Evolutionary conservation across 257 asterid genomes (phyloP).

Genomic region (Solanum chmielewskii): DNA sequence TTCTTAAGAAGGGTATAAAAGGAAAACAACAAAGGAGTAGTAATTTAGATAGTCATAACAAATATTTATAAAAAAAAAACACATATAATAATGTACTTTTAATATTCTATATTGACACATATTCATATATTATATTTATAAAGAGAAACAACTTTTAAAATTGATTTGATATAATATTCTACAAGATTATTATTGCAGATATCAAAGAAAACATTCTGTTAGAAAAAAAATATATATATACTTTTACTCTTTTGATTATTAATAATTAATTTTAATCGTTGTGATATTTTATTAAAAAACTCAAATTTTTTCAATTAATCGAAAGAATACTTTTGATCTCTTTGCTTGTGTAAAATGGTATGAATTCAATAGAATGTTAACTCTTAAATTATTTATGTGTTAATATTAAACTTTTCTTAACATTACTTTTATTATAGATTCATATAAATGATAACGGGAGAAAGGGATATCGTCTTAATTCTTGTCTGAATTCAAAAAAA

Average conservation of each 20-base stretch:
- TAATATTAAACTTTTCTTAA: no score
- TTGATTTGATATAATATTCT: not conserved
- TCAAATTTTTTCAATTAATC: not conserved
- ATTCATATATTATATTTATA: not conserved
- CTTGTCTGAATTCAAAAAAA: no score
- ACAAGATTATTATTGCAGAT: not conserved
- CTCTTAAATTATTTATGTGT: no score
- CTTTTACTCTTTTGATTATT: not conserved
- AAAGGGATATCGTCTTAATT: no score
- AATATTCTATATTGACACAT: not conserved
- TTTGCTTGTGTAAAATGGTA: no score
- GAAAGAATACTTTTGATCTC: not conserved
- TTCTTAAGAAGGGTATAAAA: no score
- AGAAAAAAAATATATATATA: not conserved
- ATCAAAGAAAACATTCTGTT: not conserved
- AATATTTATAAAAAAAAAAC: no score
- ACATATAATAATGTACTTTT: not conserved
- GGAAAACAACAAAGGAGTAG: not conserved
- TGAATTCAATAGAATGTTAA: not conserved
- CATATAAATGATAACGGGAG: no score
- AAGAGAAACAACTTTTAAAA: not conserved
- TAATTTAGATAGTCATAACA: not conserved
- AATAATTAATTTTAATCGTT: not conserved
- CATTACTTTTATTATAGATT: no score
- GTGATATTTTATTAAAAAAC: not conserved